Base-by-base conservation (phyloP, 139 green algal genomes). In the Pleodorina starrii region DNA sequence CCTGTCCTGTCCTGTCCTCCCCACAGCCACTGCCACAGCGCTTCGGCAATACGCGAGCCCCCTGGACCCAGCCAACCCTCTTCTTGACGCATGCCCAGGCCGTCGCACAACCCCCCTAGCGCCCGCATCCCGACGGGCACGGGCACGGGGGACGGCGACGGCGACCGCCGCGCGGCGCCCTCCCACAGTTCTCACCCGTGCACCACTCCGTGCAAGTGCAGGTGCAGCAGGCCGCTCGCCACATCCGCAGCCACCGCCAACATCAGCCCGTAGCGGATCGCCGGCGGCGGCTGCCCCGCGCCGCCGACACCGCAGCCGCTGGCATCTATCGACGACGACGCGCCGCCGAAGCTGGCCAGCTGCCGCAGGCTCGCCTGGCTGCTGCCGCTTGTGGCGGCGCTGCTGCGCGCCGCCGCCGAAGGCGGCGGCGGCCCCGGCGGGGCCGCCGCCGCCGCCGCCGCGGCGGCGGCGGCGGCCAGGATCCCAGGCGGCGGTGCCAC, bases 141-240 rank as follows among this genome's bases (percentile, higher is more conserved):
- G n/a, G n/a, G n/a, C n/a, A n/a, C n/a, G n/a, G n/a, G n/a, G n/a
- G n/a, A n/a, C n/a, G n/a, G n/a, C n/a, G n/a, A n/a, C n/a, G n/a
- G n/a, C n/a, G n/a, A n/a, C n/a, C n/a, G n/a, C n/a, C n/a, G n/a
- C n/a, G n/a, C n/a, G n/a, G n/a, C n/a, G n/a, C n/a, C n/a, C n/a
- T n/a, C n/a, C n/a, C n/a, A n/a, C n/a, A n/a, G 25, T 66, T 43
- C 72, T 87, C 25, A 87, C 66, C 82, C 82, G 82, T 88, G 82
- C 27, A 88, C 82, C 23, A 88, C 73, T 16, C 46, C 46, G 66
- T 88, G 63, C 5, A 44, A 7, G 68, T 88, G 82, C 43, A 88
- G 46, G 82, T 88, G 82, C 66, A 88, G 82, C 82, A 88, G 35
- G 25, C 57, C 82, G 4, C 25, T 46, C 23, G 82, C 82, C 44